Percentiles rank a stretch among this genome's conserved stretches.
Evolutionary conservation across 768 basidiomycete species (phyloP).

Genomic region (Panaeolus cyanescens): DNA sequence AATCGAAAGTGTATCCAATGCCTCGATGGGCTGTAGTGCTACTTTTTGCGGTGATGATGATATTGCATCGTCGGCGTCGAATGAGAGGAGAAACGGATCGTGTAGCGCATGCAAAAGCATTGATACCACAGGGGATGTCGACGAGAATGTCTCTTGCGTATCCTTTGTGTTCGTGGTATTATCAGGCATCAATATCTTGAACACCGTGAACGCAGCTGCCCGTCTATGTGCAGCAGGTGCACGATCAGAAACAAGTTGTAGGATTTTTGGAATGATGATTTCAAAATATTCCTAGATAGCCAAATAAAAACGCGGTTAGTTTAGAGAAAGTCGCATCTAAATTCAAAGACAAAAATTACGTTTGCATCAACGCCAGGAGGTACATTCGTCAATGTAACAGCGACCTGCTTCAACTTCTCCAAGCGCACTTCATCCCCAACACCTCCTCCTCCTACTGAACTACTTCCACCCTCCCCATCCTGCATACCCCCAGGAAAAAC

Average conservation of each 20-base stretch:
- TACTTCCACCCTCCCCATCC: too few species aligned
- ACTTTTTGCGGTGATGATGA: conserved; percentile 5
- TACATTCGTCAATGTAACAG: conserved; percentile 61
- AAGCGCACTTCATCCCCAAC: conserved; percentile 60
- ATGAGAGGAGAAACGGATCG: conserved; percentile 40
- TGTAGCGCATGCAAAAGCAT: conserved; percentile 55
- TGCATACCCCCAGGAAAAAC: conserved; percentile 73
- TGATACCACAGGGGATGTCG: conserved; percentile 30
- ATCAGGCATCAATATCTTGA: conserved; percentile 57
- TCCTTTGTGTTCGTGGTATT: too few species aligned
- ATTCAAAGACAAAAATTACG: conserved; percentile 38
- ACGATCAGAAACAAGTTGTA: conserved; percentile 48
- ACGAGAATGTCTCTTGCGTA: too few species aligned
- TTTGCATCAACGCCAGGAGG: conserved; percentile 56
- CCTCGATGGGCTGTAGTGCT: conserved; percentile 29
- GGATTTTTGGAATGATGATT: conserved; percentile 53
- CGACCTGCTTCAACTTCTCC: conserved; percentile 74
- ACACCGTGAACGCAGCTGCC: conserved; percentile 69
- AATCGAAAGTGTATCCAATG: conserved; percentile 52
- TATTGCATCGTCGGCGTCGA: too few species aligned
- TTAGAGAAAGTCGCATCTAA: not conserved
- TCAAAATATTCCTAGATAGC: conserved; percentile 63
- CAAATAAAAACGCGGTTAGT: too few species aligned
- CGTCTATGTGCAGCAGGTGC: conserved; percentile 49
- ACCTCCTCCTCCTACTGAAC: conserved; percentile 22